Conservation (phyloP, 768 basidiomycete genomes). For the Pleurotus giganteus region DNA sequence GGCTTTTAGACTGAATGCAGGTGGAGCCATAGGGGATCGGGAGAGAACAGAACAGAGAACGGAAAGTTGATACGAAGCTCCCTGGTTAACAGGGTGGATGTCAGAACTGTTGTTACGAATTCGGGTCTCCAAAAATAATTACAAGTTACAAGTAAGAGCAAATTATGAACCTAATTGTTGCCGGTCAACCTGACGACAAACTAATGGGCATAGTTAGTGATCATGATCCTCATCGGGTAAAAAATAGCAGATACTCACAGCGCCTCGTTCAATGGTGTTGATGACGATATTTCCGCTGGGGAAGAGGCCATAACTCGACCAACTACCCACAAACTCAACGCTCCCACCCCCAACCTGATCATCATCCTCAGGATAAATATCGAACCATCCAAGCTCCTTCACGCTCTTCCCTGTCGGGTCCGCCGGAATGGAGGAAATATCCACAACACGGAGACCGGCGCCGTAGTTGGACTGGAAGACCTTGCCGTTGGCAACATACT, state of each 20-base stretch:
- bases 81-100: too few relatives aligned
- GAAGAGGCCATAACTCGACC: constrained; percentile 15
- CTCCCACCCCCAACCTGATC: constrained; percentile 7
- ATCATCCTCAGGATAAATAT: constrained; percentile 7
- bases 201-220: neutral
- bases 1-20: too few relatives aligned
- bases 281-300: constrained; percentile 15
- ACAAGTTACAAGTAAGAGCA: neutral
- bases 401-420: constrained; percentile 26
- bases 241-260: neutral
- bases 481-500: constrained; percentile 23
- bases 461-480: constrained; percentile 29
- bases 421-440: constrained; percentile 22
- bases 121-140: too few relatives aligned
- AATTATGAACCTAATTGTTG: neutral
- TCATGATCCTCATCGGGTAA: neutral
- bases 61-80: too few relatives aligned
- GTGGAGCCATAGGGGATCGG: too few relatives aligned
- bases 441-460: constrained; percentile 25
- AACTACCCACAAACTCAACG: constrained; percentile 13
- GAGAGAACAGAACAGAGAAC: too few relatives aligned
- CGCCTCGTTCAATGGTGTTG: constrained; percentile 16
- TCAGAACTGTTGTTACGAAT: too few relatives aligned
- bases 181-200: neutral
- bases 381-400: neutral